Conservation (phyloP, 768 basidiomycete genomes). For the Lentinula guzmanii region DNA sequence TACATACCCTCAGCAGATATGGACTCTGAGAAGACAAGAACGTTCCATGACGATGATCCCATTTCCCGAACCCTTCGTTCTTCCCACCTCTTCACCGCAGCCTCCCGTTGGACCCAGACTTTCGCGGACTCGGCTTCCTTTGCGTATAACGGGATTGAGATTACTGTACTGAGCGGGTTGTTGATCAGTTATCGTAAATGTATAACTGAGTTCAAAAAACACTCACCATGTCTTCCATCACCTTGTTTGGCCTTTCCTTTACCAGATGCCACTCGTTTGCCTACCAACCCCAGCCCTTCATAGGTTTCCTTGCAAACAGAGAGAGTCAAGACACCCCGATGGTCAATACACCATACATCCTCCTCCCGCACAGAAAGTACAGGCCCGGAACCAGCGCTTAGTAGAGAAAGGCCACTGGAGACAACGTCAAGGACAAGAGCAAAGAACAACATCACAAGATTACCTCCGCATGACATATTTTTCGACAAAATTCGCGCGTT, state of each 20-base stretch:
- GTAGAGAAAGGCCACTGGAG: constrained; percentile 29
- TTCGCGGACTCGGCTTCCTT: constrained; percentile 26
- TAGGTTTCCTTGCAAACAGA: constrained; percentile 53
- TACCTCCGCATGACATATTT: constrained; percentile 21
- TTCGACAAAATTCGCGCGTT: constrained; percentile 24
- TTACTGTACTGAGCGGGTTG: constrained; percentile 28
- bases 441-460: neutral
- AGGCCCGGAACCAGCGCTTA: constrained; percentile 23
- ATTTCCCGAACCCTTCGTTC: constrained; percentile 22
- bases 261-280: constrained; percentile 44
- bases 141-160: constrained; percentile 38
- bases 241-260: constrained; percentile 26
- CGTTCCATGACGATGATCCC: constrained; percentile 33
- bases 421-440: neutral
- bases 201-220: neutral
- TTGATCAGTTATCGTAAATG: neutral
- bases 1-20: neutral
- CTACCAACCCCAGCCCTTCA: constrained; percentile 54
- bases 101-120: constrained; percentile 30
- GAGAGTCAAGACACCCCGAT: constrained; percentile 53
- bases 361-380: constrained; percentile 21
- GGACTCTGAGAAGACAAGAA: constrained; percentile 28
- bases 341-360: constrained; percentile 69
- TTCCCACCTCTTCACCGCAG: constrained; percentile 48
- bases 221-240: constrained; percentile 43